phyloP scores from a whole-genome alignment of 1,139 yeast species.

The Kurtzmaniella quercitrusa region DNA sequence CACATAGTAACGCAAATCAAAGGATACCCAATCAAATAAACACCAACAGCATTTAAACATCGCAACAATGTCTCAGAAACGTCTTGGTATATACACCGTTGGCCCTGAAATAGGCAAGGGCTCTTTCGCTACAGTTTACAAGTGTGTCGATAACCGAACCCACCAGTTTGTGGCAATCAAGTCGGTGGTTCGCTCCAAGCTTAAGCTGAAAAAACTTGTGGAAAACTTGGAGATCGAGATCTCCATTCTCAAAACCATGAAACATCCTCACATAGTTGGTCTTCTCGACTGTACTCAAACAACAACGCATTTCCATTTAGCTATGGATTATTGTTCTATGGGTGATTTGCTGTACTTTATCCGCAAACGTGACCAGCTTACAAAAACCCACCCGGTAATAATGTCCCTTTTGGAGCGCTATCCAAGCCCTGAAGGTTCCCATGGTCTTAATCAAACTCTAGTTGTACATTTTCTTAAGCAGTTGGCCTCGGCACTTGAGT shows the following conservation, averaged over 20 bases:
- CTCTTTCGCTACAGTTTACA: slow-evolving; percentile 48
- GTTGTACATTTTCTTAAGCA: slow-evolving; percentile 86
- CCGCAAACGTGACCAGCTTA: slow-evolving; percentile 67
- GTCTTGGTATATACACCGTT: slow-evolving; percentile 33
- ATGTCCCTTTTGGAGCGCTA: slow-evolving; percentile 72
- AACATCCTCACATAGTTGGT: slow-evolving; percentile 91
- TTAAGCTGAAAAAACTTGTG: slow-evolving; percentile 78
- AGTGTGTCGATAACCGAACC: slow-evolving; percentile 40
- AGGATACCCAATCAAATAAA: too few species aligned
- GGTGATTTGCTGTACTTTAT: slow-evolving; percentile 91
- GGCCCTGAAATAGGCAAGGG: slow-evolving; percentile 51
- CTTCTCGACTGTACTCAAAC: slow-evolving; percentile 81
- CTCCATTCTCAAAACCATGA: slow-evolving; percentile 75
- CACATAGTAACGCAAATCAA: too few species aligned
- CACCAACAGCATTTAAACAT: too few species aligned
- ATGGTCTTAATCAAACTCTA: slow-evolving; percentile 75
- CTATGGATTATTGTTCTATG: slow-evolving; percentile 96
- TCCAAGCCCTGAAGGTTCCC: slow-evolving; percentile 75
- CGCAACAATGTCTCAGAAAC: slow-evolving; percentile 1
- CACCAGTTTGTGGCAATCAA: slow-evolving; percentile 77
- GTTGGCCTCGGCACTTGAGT: slow-evolving; percentile 76
- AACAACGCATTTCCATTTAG: slow-evolving; percentile 72
- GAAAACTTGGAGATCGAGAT: slow-evolving; percentile 93
- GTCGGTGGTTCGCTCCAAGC: slow-evolving; percentile 76
- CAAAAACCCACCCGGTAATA: slow-evolving; percentile 74